Evolutionary conservation across 306 rosid species (phyloP), one percentile per base, ranked within the genome.

Genomic region (Potentilla sterilis): DNA sequence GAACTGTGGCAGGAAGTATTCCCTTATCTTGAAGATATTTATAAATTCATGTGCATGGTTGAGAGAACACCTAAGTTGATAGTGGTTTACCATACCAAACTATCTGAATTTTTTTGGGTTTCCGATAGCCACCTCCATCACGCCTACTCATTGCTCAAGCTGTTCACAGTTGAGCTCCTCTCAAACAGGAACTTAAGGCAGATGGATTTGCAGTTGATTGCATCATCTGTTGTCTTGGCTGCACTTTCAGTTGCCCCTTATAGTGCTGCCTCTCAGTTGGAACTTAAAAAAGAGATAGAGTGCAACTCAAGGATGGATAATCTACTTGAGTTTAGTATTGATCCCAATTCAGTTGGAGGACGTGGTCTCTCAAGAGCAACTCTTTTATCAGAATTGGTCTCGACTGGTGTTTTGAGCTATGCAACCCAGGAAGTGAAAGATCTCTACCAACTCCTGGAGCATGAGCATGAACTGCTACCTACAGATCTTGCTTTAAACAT

Each of bases 1-100:
- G 91, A 85, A 83, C 93, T 92, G 64, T 92, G 99, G 99, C 99
- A 95, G 99, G 99, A 95, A 88, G 97, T 97, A 13, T 95, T 95
- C 70, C 90, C 97, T 43, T 95, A 96, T 2, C 76, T 95, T 67
- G 97, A 95, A 79, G 99, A 95, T 79, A 92, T 95, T 78, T 96
- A 92, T 76, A 96, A 96, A 66, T 81, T 95, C 62, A 95, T 95
- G 97, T 95, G 96, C 87, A 73, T 95, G 90, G 99, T 90, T 70
- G 92, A 92, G 91, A 95, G 92, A 85, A 85, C 88, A 0, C 99
- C 99, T 9, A 95, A 92, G 78, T 90, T 92, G 89, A 81, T 95
- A 96, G 97, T 86, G 41, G 92, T 92, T 76, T 95, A 95, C 84
- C 90, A 95, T 80, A 92, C 89, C 77, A 95, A 95, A 78, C 83